Conservation (phyloP, 805 yeast genomes). For the Kurtzmaniella fragi region DNA sequence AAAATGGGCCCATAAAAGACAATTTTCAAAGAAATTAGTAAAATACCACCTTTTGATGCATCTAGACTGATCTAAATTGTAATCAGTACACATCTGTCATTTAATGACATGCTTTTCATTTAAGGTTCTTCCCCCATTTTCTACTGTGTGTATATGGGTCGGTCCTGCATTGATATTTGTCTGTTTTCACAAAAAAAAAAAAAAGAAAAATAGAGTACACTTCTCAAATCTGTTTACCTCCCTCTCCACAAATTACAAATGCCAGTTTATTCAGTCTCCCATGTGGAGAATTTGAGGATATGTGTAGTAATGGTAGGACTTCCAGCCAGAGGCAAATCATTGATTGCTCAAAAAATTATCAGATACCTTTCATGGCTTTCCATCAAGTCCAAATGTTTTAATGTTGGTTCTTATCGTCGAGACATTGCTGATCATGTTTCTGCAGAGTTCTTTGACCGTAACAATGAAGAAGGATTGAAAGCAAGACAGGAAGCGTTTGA, state of each 20-base stretch:
- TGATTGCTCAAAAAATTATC: slow-evolving; percentile 91
- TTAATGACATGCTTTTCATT: too few species aligned
- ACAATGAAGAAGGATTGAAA: slow-evolving; percentile 58
- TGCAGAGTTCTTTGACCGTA: slow-evolving; percentile 75
- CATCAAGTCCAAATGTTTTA: slow-evolving; percentile 79
- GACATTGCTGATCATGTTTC: slow-evolving; percentile 50
- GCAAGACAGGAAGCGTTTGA: slow-evolving; percentile 66
- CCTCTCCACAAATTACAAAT: slow-evolving; percentile 22
- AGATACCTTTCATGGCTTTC: slow-evolving; percentile 91
- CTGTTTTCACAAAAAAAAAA: too few species aligned
- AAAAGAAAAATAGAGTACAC: background rate
- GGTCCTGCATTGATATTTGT: too few species aligned
- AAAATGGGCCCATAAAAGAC: too few species aligned
- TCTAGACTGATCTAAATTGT: too few species aligned
- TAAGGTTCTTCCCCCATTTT: too few species aligned
- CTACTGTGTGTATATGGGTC: too few species aligned
- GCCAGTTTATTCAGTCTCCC: slow-evolving; percentile 56
- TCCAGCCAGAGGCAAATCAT: slow-evolving; percentile 90
- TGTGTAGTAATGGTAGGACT: slow-evolving; percentile 88
- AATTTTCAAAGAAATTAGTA: too few species aligned
- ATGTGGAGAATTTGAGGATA: slow-evolving; percentile 66
- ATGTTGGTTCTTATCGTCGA: slow-evolving; percentile 83
- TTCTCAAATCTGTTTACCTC: slow-evolving; percentile 6
- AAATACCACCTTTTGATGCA: too few species aligned
- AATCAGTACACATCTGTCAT: too few species aligned